Percentiles rank a stretch among this genome's conserved stretches.
Evolutionary conservation across 176 grass and related monocot genomes (phyloP).

Genomic region (Triticum urartu): DNA sequence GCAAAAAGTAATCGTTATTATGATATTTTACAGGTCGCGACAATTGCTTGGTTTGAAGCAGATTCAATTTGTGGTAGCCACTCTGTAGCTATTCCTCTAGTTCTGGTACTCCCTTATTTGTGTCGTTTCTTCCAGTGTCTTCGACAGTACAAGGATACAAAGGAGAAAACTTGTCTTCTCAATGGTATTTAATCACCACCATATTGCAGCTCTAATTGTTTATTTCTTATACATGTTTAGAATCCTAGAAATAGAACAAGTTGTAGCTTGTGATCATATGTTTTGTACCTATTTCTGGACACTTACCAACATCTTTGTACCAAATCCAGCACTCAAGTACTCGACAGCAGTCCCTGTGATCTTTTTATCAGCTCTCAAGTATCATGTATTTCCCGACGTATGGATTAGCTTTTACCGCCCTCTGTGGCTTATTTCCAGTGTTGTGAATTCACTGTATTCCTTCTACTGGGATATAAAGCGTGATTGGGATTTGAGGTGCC

Average conservation of each 20-base stretch:
- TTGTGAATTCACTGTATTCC: slow-evolving; percentile 89
- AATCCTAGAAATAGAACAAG: not conserved
- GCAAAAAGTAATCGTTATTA: not conserved
- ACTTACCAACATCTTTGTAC: slow-evolving; percentile 15
- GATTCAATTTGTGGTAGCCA: slow-evolving; percentile 99
- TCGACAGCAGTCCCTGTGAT: slow-evolving; percentile 88
- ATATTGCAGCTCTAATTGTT: slow-evolving; percentile 2
- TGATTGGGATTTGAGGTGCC: slow-evolving; percentile 96
- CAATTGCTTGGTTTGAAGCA: slow-evolving; percentile 99
- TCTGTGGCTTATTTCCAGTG: slow-evolving; percentile 86
- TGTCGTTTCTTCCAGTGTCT: slow-evolving; percentile 97
- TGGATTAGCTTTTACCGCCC: slow-evolving; percentile 86
- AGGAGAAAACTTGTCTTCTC: slow-evolving; percentile 80
- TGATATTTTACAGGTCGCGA: slow-evolving; percentile 69
- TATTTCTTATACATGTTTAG: slow-evolving; percentile 23
- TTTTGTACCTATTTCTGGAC: not conserved
- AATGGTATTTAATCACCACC: slow-evolving; percentile 70
- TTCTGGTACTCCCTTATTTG: slow-evolving; percentile 88
- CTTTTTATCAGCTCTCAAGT: slow-evolving; percentile 95
- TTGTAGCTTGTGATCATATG: not conserved
- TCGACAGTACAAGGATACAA: slow-evolving; percentile 95
- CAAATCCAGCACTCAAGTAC: slow-evolving; percentile 86
- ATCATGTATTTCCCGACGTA: slow-evolving; percentile 72
- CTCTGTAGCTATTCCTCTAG: slow-evolving; percentile 91
- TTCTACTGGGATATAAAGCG: slow-evolving; percentile 98